Evolutionary conservation across 2,329 filamentous ascomycete genomes (phyloP), one percentile per base, ranked within the genome.

Genomic region (Claviceps purpurea): DNA sequence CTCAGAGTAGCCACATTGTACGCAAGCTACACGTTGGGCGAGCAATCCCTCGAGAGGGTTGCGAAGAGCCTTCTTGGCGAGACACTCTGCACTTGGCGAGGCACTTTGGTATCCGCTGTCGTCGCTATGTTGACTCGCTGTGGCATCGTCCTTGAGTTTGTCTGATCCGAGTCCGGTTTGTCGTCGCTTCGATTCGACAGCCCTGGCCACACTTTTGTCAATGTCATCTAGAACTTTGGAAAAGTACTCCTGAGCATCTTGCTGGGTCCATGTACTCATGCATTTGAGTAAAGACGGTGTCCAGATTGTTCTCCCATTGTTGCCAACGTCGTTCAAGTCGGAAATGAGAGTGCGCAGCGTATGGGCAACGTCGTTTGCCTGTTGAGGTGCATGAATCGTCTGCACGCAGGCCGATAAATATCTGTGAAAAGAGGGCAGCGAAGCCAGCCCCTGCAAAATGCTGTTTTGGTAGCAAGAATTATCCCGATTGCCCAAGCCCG

Each of bases 391-490:
- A 14, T 62, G 58, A 7, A 61, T 58, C 44, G 61, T 56, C 34
- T 60, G 59, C 2, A 70, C 68, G 22, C 74, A 68, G 8, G 66
- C 69, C 1, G 70, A 71, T 7, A 95, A 75, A 61, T 89, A 93
- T 2, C 70, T 70, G 26, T 78, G 77, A 34, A 97, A 71, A 4
- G 84, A 78, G 18, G 78, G 76, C 34, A 97, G 73, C 4, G 90
- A 85, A 1, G 90, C 83, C 43, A 97, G 72, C 6, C 84, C 83
- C 65, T 95, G 89, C 11, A 98, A 80, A 20, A 96, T 84, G 64
- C 90, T 96, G 67, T 98, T 98, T 68, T 97, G 93, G 66, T 95
- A 98, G 72, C 93, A 97, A 1, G 89, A 95, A 65, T 96, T 95
- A 70, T 95, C 88, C 71, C 83, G 84, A 65, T 98, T 98, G 10